phyloP scores from a whole-genome alignment of 2,329 filamentous ascomycete genomes.

The Colletotrichum limetticola region DNA sequence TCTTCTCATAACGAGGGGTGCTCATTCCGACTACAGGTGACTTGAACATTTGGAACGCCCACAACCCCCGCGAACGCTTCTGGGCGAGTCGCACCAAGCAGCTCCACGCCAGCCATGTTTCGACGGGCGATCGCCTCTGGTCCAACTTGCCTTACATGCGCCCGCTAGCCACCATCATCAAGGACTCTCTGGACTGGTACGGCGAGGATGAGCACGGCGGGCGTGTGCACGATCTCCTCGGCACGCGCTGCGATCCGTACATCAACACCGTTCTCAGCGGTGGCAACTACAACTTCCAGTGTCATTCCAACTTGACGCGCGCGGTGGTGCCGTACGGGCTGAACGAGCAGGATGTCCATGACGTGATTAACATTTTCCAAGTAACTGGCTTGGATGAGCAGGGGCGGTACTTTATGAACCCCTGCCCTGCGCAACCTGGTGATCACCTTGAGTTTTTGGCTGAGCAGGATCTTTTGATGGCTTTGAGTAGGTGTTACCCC shows the following conservation, averaged over 20 bases:
- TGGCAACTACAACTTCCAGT: conserved; percentile 80
- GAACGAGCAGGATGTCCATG: conserved; percentile 80
- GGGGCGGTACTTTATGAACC: conserved; percentile 81
- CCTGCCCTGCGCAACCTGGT: conserved; percentile 63
- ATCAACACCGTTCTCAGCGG: conserved; percentile 79
- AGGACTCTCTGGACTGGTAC: conserved; percentile 73
- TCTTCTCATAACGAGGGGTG: neutral
- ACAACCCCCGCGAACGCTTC: conserved; percentile 83
- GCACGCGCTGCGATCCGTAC: conserved; percentile 87
- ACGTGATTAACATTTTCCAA: conserved; percentile 89
- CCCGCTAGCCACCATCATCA: conserved; percentile 76
- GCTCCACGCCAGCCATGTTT: conserved; percentile 80
- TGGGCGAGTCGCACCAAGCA: conserved; percentile 85
- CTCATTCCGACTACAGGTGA: conserved; percentile 62
- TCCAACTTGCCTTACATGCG: conserved; percentile 81
- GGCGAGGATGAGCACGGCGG: conserved; percentile 72
- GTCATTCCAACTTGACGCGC: conserved; percentile 83
- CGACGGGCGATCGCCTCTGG: conserved; percentile 80
- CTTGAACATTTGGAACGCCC: conserved; percentile 82
- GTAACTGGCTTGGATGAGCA: conserved; percentile 80
- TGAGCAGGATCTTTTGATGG: conserved; percentile 78
- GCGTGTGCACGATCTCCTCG: conserved; percentile 80
- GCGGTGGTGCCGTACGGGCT: conserved; percentile 77
- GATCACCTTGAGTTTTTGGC: conserved; percentile 82
- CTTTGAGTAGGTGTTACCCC: conserved; percentile 54